These are phyloP conservation scores for Phialophora macrospora DNA, from an alignment of 2,329 filamentous ascomycete species.

Conservation along the genomic window DNA sequence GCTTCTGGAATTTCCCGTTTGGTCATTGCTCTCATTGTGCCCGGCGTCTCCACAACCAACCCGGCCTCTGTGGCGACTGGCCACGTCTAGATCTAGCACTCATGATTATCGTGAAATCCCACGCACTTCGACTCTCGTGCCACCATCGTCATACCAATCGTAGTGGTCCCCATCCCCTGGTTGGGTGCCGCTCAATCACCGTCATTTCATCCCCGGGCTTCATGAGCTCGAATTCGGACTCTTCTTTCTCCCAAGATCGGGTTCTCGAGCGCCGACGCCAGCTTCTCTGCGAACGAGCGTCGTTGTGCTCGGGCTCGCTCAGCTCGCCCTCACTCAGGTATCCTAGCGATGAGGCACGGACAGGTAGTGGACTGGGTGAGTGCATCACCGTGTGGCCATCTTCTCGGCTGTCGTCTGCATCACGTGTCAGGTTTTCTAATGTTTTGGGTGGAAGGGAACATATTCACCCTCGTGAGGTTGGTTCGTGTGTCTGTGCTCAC, in stretches of 20 bases:
- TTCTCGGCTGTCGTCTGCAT: constrained; percentile 15
- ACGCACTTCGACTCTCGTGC: constrained; percentile 37
- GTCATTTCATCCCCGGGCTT: constrained; percentile 26
- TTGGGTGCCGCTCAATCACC: constrained; percentile 26
- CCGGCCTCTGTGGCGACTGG: background rate
- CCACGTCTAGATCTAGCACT: constrained; percentile 1
- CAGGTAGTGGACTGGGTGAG: constrained; percentile 26
- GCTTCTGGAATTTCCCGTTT: background rate
- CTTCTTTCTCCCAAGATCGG: constrained; percentile 17
- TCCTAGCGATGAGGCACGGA: constrained; percentile 22
- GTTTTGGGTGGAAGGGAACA: background rate
- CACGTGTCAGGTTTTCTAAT: background rate
- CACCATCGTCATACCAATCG: constrained; percentile 35
- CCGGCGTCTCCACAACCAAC: background rate
- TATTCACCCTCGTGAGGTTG: constrained; percentile 15
- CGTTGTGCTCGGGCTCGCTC: constrained; percentile 9
- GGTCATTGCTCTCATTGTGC: constrained; percentile 1
- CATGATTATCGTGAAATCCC: constrained; percentile 32
- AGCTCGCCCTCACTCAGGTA: constrained; percentile 13
- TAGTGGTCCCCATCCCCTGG: constrained; percentile 32
- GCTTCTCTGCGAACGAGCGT: background rate
- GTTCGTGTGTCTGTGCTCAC: constrained; percentile 2
- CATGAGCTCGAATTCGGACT: constrained; percentile 7
- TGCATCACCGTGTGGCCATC: constrained; percentile 1
- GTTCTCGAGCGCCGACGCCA: constrained; percentile 13